A percentile compares a stretch with the other conserved stretches of the same genome.
These are phyloP conservation scores for Candida argentea DNA, from an alignment of 805 yeast genomes.

Conservation along the genomic window DNA sequence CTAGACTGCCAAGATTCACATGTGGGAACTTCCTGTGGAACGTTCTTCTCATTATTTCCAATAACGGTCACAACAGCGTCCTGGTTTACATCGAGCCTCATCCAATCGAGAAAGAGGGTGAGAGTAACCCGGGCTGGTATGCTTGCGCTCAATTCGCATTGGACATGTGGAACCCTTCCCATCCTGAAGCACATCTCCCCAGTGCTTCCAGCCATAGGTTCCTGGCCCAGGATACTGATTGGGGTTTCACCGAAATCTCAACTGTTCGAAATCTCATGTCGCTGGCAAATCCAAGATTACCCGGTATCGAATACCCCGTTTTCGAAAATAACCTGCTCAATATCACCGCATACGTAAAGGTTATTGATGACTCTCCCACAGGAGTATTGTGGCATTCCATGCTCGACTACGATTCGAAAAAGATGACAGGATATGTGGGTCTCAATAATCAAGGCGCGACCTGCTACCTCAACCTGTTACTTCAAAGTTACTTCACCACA, in stretches of 20 bases:
- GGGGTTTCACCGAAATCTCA: conserved; percentile 87
- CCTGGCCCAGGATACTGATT: conserved; percentile 66
- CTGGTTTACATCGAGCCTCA: conserved; percentile 79
- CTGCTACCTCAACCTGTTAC: conserved; percentile 84
- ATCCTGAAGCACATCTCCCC: conserved; percentile 48
- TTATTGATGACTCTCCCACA: conserved; percentile 76
- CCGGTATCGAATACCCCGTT: conserved; percentile 21
- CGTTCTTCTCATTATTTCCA: conserved; percentile 67
- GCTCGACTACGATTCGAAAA: conserved; percentile 73
- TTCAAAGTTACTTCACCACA: conserved; percentile 87
- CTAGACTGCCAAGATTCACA: conserved; percentile 36
- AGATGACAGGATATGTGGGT: conserved; percentile 85
- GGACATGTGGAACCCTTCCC: conserved; percentile 71
- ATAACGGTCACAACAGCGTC: conserved; percentile 48
- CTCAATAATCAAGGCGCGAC: conserved; percentile 97
- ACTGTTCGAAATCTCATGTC: conserved; percentile 43
- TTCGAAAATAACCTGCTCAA: conserved; percentile 50
- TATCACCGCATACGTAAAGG: conserved; percentile 66
- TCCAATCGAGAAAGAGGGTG: conserved; percentile 20
- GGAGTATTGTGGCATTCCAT: conserved; percentile 93
- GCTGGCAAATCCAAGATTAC: conserved; percentile 8
- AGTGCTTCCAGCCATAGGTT: conserved; percentile 74
- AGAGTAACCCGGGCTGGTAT: conserved; percentile 50
- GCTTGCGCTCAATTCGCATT: conserved; percentile 89
- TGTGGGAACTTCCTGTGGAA: conserved; percentile 63